Evolutionary conservation across 371 early-diverging fungal species (phyloP).

Genomic region (Syncephalastrum monosporum): DNA sequence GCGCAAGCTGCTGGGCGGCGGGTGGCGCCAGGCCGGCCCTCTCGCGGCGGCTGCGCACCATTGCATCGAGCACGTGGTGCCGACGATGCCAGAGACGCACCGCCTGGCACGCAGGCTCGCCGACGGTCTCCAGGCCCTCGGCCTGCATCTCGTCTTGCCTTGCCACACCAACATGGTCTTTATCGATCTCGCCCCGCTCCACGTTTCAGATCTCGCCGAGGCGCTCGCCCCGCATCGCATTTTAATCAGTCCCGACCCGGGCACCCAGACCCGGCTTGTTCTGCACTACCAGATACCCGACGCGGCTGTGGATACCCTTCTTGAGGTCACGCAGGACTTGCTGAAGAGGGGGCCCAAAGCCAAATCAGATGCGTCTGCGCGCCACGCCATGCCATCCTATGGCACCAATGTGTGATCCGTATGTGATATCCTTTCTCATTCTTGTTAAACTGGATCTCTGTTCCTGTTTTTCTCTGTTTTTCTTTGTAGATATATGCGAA

Average conservation of each 20-base stretch:
- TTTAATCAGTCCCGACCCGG: constrained; percentile 42
- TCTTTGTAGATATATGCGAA: too few species aligned
- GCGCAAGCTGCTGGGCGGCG: constrained; percentile 89
- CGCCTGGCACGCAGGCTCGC: constrained; percentile 60
- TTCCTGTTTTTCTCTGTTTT: too few species aligned
- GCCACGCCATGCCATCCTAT: too few species aligned
- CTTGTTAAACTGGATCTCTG: too few species aligned
- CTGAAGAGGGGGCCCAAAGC: constrained; percentile 5
- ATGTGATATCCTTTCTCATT: too few species aligned
- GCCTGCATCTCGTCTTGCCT: constrained; percentile 57
- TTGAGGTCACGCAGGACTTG: constrained; percentile 20
- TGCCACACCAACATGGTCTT: constrained; percentile 92
- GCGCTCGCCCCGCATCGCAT: constrained; percentile 49
- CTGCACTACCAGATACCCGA: constrained; percentile 70
- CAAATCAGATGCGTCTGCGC: background rate
- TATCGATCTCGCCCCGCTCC: constrained; percentile 49
- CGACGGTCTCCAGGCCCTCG: constrained; percentile 49
- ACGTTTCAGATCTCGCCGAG: constrained; percentile 45
- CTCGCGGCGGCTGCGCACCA: constrained; percentile 74
- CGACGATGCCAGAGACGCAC: constrained; percentile 66
- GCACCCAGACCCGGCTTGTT: constrained; percentile 58
- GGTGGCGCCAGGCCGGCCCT: constrained; percentile 86
- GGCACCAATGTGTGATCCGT: too few species aligned
- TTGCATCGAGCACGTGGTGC: constrained; percentile 64
- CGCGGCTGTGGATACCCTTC: constrained; percentile 51